Evolutionary conservation across 2,329 filamentous ascomycete genomes (phyloP).

Genomic region (Diplodia corticola): DNA sequence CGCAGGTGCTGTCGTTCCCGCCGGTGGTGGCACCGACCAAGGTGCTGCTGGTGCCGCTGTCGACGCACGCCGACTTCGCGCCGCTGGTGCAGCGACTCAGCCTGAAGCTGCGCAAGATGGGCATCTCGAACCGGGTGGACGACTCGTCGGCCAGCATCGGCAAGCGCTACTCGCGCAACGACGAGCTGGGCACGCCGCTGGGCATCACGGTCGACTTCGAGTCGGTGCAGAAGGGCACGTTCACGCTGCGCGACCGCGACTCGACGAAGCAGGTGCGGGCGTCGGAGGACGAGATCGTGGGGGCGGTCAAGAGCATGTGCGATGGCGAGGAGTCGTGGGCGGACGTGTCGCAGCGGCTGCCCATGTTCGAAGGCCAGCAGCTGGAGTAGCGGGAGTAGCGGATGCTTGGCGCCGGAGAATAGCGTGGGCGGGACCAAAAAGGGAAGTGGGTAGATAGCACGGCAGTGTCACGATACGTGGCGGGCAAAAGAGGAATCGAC

Average conservation of each 20-base stretch:
- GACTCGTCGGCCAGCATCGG: slow-evolving; percentile 90
- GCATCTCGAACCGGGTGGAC: slow-evolving; percentile 82
- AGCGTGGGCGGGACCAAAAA: not conserved
- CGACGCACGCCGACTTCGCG: slow-evolving; percentile 75
- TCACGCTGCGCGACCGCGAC: slow-evolving; percentile 89
- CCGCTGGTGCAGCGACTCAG: slow-evolving; percentile 74
- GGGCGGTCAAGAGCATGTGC: slow-evolving; percentile 66
- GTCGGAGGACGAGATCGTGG: slow-evolving; percentile 74
- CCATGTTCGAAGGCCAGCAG: slow-evolving; percentile 78
- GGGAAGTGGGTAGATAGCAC: slow-evolving; percentile 2
- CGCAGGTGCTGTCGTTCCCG: slow-evolving; percentile 70
- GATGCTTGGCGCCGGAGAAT: not conserved
- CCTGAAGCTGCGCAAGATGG: slow-evolving; percentile 71
- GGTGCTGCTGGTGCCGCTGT: slow-evolving; percentile 88
- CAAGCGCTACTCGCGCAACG: slow-evolving; percentile 85
- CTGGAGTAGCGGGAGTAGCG: slow-evolving; percentile 45
- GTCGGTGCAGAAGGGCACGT: slow-evolving; percentile 80
- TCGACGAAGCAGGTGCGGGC: slow-evolving; percentile 88
- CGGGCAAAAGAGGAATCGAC: not conserved
- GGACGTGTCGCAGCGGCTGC: slow-evolving; percentile 75
- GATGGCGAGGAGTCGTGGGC: slow-evolving; percentile 65
- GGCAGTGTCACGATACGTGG: slow-evolving; percentile 12
- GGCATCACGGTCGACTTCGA: slow-evolving; percentile 97
- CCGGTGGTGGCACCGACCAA: slow-evolving; percentile 87
- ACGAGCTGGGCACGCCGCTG: slow-evolving; percentile 91